Evolutionary conservation across 2,329 filamentous ascomycete species (phyloP), one percentile per base, ranked within the genome.

Genomic region (Corniculantispora saksenae): DNA sequence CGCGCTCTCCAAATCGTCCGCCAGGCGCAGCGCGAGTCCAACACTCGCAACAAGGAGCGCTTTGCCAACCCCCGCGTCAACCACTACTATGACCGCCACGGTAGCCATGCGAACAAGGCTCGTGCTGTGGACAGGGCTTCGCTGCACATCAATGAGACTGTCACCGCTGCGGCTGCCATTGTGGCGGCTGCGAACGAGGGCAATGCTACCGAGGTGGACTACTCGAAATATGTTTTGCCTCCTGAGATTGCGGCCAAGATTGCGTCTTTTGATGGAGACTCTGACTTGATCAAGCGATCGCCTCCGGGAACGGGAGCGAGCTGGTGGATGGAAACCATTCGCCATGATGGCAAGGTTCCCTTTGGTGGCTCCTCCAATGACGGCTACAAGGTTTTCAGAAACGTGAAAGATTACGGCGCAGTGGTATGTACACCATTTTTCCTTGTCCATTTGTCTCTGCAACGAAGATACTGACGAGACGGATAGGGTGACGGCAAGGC

Each of bases 401-500:
- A 64, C 32, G 55, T 64, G 4, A 64, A 59, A 21, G 62, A 64
- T 21, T 64, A 60, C 19, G 62, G 62, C 8, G 62, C 62, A 25
- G 35, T 63, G 19, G 61, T 57, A 63, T 21, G 17, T 40, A 47
- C 6, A 48, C 35, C n/a, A n/a, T n/a, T n/a, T n/a, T n/a, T n/a
- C n/a, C n/a, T n/a, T n/a, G n/a, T n/a, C n/a, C n/a, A n/a, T n/a
- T n/a, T n/a, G n/a, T n/a, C n/a, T n/a, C n/a, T n/a, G n/a, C n/a
- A n/a, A n/a, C n/a, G n/a, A n/a, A n/a, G n/a, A 5, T 21, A 6
- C 25, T 32, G 19, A 59, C 17, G 17, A 21, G 56, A 48, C 17
- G n/a, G 9, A 57, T 38, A 56, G 53, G 83, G 83, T 78, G 76
- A 73, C 73, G 74, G 70, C 63, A 73, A 77, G 0, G 87, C 87